Evolutionary conservation across 225 moss, liverwort and hornwort genomes (phyloP), one percentile per base, ranked within the genome.

Genomic region (Straminergon stramineum): DNA sequence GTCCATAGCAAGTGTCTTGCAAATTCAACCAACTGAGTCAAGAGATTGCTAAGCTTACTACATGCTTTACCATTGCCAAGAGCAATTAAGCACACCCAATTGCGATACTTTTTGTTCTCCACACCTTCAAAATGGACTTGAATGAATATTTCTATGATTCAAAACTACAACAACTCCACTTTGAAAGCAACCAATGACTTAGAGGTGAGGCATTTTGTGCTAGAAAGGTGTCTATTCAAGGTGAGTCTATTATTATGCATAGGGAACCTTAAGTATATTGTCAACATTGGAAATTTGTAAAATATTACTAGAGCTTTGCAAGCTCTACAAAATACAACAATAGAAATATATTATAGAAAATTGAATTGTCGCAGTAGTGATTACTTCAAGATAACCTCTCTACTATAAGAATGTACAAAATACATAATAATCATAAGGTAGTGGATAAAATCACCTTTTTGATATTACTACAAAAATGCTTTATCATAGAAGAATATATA

Each of bases 261-360:
- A 48, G 11, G 6, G 10, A 1, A 30, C 0, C 6, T 4, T 45
- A 48, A 48, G 48, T 48, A 10, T 30, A 0, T 30, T 45, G 2
- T 48, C 10, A 74, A 45, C 17, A 9, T 45, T 45, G 17, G 28
- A 43, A 74, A 17, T 48, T 45, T 48, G 6, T 17, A 48, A 48
- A 39, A 30, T 48, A 75, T 1, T 48, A 18, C 0, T 11, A 11
- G 2, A 75, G 2, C 1, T 0, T 17, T 45, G 28, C 1, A 74
- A 43, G 17, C 17, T 45, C 48, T 28, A 43, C 0, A 45, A 28
- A 28, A 48, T 48, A 7, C 9, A 48, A 48, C 9, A 48, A 48
- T 48, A 48, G 48, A 48, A 48, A 48, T 48, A 48, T 48, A 48
- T 48, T 48, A 2, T 48, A 48, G 48, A 10, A 48, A 48, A 48